Evolutionary conservation across 2,329 filamentous ascomycete species (phyloP), one percentile per base, ranked within the genome.

Genomic region (Claviceps purpurea): DNA sequence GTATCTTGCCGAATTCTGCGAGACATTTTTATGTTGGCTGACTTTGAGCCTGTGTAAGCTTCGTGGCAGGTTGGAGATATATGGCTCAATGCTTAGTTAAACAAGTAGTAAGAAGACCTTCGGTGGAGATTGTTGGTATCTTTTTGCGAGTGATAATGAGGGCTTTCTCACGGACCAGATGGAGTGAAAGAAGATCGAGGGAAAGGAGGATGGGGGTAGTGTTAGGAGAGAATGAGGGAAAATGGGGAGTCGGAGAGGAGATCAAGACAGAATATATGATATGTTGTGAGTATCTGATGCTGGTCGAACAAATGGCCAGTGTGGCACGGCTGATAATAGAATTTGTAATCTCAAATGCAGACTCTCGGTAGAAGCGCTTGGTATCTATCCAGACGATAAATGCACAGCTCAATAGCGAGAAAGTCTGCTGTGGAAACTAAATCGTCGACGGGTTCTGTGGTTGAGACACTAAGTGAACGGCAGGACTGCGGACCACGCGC

Each of bases 391-490:
- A 42, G 26, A 26, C 38, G 40, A 50, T n/a, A 20, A 34, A 14
- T 50, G 18, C 37, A 54, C 52, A 43, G 65, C 63, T 61, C 63
- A 63, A 62, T 67, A 75, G 69, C 70, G 69, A 68, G 67, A 71
- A 71, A 74, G 73, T 46, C 53, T 55, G 71, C 77, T 78, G 70
- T 73, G 69, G 66, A 66, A 78, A 83, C 81, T 83, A 84, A 49
- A 78, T 56, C 76, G 81, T 85, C 81, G 77, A 82, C 46, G 59
- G 54, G 50, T 43, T 60, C 52, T 38, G 59, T 55, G 55, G 56
- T 56, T 63, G 66, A 78, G 75, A 72, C 78, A 75, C 77, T 89
- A 84, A 81, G 74, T 82, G 84, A 85, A 84, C 86, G 89, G 85
- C 81, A 82, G 84, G 85, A 88, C 87, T 89, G 80, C 82, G 79